A percentile compares a stretch with the other conserved stretches of the same genome.
phyloP scores from a whole-genome alignment of 78 protist genomes.

The Cavenderia fasciculata region DNA sequence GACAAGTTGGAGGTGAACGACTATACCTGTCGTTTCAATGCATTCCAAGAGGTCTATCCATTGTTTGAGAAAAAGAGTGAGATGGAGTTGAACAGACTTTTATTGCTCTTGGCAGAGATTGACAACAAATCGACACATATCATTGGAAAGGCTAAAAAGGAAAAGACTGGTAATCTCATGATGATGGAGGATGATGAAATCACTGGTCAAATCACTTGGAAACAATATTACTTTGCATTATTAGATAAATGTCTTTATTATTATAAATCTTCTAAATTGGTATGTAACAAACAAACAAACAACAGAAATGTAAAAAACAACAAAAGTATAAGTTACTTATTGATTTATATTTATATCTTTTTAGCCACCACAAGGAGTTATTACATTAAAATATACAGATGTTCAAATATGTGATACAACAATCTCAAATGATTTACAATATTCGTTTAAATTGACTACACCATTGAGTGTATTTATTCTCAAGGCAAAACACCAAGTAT shows the following conservation, averaged over 20 bases:
- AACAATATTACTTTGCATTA: constrained; percentile 54
- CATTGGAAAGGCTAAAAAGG: constrained; percentile 25
- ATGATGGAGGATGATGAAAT: constrained; percentile 76
- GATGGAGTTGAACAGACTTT: constrained; percentile 48
- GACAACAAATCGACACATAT: constrained; percentile 48
- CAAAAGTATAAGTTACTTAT: neutral
- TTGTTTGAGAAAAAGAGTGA: constrained; percentile 58
- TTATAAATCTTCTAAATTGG: constrained; percentile 63
- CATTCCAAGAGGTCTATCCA: constrained; percentile 17
- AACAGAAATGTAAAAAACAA: too few species aligned
- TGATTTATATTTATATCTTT: neutral
- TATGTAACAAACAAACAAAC: constrained; percentile 7
- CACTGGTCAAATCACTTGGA: constrained; percentile 37
- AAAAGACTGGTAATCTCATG: constrained; percentile 47
- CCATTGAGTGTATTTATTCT: constrained; percentile 63
- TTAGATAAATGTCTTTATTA: constrained; percentile 48
- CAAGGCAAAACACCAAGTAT: constrained; percentile 60
- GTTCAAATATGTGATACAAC: constrained; percentile 8
- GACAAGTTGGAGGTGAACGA: neutral
- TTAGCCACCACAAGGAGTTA: constrained; percentile 81
- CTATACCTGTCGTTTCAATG: constrained; percentile 39
- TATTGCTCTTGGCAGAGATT: constrained; percentile 46
- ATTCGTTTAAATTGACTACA: constrained; percentile 61
- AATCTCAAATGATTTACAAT: constrained; percentile 5
- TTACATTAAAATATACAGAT: constrained; percentile 63